Percentiles rank a stretch among this genome's conserved stretches.
Conservation (phyloP, 1,284 basidiomycete species). For the Cerrena zonata region DNA sequence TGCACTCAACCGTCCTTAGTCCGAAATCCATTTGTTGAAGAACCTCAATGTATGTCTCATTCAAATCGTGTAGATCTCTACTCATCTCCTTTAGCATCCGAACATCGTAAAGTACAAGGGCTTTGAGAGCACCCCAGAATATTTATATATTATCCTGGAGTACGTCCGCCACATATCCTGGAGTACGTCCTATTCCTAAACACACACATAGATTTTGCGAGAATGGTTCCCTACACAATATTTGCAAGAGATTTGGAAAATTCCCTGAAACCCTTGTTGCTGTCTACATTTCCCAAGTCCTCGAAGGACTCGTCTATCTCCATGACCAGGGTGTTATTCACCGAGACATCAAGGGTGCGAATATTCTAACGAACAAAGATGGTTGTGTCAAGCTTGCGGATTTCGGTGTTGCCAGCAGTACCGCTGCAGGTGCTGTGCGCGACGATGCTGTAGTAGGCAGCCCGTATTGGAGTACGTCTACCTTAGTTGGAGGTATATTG, state of each 20-base stretch:
- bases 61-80: background rate
- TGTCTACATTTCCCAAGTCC: slow-evolving; percentile 90
- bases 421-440: slow-evolving; percentile 62
- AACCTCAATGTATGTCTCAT: slow-evolving; percentile 74
- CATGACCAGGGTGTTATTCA: slow-evolving; percentile 98
- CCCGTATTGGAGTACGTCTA: slow-evolving; percentile 87
- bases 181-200: background rate
- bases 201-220: slow-evolving; percentile 75
- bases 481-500: background rate
- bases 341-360: slow-evolving; percentile 97
- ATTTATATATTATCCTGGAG: slow-evolving; percentile 94
- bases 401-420: slow-evolving; percentile 83
- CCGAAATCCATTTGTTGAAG: slow-evolving; percentile 95
- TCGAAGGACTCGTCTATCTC: slow-evolving; percentile 89
- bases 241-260: slow-evolving; percentile 95
- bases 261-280: slow-evolving; percentile 95
- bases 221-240: slow-evolving; percentile 92
- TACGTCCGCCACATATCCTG: slow-evolving; percentile 25
- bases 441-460: slow-evolving; percentile 92
- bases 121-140: slow-evolving; percentile 91
- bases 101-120: slow-evolving; percentile 99
- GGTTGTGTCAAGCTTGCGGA: slow-evolving; percentile 94
- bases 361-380: slow-evolving; percentile 96
- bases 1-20: slow-evolving; percentile 41
- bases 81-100: slow-evolving; percentile 50